These are phyloP conservation scores for Tephrocybe sp. DNA, from an alignment of 768 basidiomycete genomes.

Conservation along the genomic window DNA sequence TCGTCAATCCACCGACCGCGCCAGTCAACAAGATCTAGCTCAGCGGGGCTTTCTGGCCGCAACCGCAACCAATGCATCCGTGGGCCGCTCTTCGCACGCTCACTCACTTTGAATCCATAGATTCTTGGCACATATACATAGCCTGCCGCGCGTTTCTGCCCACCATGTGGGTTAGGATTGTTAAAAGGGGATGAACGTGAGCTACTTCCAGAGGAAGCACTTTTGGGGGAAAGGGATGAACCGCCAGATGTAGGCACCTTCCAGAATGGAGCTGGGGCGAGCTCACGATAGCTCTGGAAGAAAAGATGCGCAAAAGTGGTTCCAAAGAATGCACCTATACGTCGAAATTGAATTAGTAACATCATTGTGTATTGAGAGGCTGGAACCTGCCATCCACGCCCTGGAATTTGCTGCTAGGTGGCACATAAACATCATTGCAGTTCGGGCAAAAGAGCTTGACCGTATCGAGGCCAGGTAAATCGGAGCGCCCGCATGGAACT, in stretches of 20 bases:
- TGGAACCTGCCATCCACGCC: slow-evolving; percentile 85
- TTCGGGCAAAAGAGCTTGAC: slow-evolving; percentile 98
- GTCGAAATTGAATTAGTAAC: slow-evolving; percentile 4
- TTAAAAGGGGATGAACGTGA: slow-evolving; percentile 60
- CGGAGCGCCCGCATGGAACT: slow-evolving; percentile 92
- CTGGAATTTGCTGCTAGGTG: slow-evolving; percentile 93
- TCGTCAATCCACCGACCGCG: slow-evolving; percentile 83
- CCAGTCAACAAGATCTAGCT: slow-evolving; percentile 88
- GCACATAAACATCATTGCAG: slow-evolving; percentile 95
- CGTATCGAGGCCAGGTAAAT: slow-evolving; percentile 94
- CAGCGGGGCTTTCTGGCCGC: slow-evolving; percentile 75
- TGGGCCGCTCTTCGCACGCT: slow-evolving; percentile 91
- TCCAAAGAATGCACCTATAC: slow-evolving; percentile 93
- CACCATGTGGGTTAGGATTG: slow-evolving; percentile 87
- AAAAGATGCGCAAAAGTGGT: slow-evolving; percentile 98
- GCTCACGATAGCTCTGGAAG: slow-evolving; percentile 96
- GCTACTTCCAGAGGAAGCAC: slow-evolving; percentile 44
- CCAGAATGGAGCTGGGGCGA: slow-evolving; percentile 93
- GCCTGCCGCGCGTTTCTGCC: slow-evolving; percentile 84
- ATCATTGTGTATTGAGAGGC: not conserved
- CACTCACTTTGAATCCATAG: slow-evolving; percentile 97
- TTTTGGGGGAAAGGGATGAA: slow-evolving; percentile 57
- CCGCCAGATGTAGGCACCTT: slow-evolving; percentile 59
- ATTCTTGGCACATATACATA: slow-evolving; percentile 89
- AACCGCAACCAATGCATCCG: slow-evolving; percentile 96